Evolutionary conservation across 768 basidiomycete species (phyloP).

Genomic region (Tricholoma flavovirens): DNA sequence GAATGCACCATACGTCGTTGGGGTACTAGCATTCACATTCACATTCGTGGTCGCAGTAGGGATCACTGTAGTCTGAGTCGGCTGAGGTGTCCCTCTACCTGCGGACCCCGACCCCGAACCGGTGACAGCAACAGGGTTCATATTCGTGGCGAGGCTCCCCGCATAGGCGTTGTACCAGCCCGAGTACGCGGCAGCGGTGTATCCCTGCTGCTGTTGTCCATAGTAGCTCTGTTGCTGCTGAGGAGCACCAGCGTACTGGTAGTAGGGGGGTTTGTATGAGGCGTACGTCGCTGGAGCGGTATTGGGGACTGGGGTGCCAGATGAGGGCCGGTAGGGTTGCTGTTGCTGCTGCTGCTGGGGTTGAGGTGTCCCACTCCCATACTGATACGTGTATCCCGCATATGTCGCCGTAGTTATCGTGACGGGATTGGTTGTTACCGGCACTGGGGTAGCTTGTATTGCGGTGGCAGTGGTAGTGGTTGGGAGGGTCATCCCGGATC

Average conservation of each 20-base stretch:
- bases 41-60: constrained; percentile 4
- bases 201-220: constrained; percentile 32
- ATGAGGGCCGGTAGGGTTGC: constrained; percentile 11
- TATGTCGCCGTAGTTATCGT: constrained; percentile 17
- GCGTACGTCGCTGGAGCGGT: constrained; percentile 19
- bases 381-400: constrained; percentile 31
- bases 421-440: constrained; percentile 16
- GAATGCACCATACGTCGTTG: constrained; percentile 22
- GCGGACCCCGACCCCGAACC: constrained; percentile 20
- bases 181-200: constrained; percentile 26
- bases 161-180: constrained; percentile 29
- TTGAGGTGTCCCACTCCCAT: constrained; percentile 11
- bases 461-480: constrained; percentile 18
- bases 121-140: constrained; percentile 9
- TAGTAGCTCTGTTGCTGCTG: constrained; percentile 29
- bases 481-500: constrained; percentile 22
- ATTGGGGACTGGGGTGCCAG: background rate
- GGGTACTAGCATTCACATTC: constrained; percentile 5
- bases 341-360: constrained; percentile 12
- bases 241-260: constrained; percentile 8
- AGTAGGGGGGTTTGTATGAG: constrained; percentile 30
- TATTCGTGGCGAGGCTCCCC: constrained; percentile 5
- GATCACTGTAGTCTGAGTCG: constrained; percentile 12
- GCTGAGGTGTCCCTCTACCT: constrained; percentile 37
- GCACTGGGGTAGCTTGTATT: constrained; percentile 19